Conservation (phyloP, 2,329 filamentous ascomycete genomes). For the Davidsoniella eucalypti region DNA sequence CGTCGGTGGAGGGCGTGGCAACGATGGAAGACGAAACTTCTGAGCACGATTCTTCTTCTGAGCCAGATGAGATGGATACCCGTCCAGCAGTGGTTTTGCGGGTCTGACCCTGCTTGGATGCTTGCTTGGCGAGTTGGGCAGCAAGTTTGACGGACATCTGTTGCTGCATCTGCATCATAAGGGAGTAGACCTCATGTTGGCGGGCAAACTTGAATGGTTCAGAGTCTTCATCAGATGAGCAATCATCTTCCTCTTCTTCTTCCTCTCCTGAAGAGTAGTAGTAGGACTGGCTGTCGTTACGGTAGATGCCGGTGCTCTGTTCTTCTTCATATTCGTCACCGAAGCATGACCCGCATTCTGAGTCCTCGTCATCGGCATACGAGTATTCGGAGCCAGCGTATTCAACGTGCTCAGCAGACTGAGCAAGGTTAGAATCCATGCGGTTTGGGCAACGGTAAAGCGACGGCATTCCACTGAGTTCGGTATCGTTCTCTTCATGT, state of each 20-base stretch:
- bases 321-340: no score
- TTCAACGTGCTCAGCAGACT: neutral
- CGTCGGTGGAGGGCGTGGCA: no score
- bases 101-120: neutral
- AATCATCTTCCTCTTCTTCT: neutral
- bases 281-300: neutral
- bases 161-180: slow-evolving; percentile 10
- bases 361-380: neutral
- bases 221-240: neutral
- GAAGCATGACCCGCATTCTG: no score
- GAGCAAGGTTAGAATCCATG: neutral
- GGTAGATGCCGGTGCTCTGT: neutral
- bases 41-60: neutral
- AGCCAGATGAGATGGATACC: neutral
- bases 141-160: slow-evolving; percentile 7
- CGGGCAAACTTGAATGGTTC: slow-evolving; percentile 10
- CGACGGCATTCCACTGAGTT: neutral
- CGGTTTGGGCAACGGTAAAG: slow-evolving; percentile 3
- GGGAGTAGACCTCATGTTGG: slow-evolving; percentile 8
- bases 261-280: neutral
- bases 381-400: slow-evolving; percentile 2
- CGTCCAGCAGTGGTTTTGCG: neutral
- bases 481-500: neutral
- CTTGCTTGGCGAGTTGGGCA: slow-evolving; percentile 12
- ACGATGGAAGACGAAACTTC: neutral